Base-by-base conservation (phyloP, 192 early-diverging fungal genomes). In the Gonapodya sp. region DNA sequence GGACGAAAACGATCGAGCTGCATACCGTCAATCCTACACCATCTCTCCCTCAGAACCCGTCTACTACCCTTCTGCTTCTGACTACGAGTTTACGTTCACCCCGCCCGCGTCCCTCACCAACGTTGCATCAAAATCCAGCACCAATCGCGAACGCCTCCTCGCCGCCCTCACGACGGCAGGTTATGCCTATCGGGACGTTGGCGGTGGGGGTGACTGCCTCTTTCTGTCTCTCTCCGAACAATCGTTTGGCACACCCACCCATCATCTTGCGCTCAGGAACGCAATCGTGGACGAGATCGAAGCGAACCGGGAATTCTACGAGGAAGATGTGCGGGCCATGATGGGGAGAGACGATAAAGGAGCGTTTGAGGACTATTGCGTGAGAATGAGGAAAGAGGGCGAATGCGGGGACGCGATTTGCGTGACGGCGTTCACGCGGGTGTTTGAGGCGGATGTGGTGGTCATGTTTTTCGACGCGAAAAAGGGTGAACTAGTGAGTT, bases 351-450 rank as follows among this genome's bases (percentile, higher is more conserved):
- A 18, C 8, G 75, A 77, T 14, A 33, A 77, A 16, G 75, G 2
- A 33, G 75, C 75, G 34, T 77, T 77, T 33, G 75, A 77, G 30
- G 75, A 18, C 8, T 77, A 77, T 34, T 18, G 18, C 34, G 75
- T 33, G 2, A 2, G 34, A 31, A 77, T 77, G 75, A 33, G 8
- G 75, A 18, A 33, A 8, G 18, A 18, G 75, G 75, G 75, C 75
- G 75, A 77, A 33, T 77, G 34, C 75, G 75, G 75, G 18, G 75
- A 77, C 31, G 75, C 75, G 34, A 31, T 77, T 33, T 77, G 75
- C 75, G 30, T 77, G 30, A 33, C 75, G 18, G 75, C 75, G 18
- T 77, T 77, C 31, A 33, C 75, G 30, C 16, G 75, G 75, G 31
- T 2, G 18, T 2, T 16, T 2, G 75, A 31, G 18, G 18, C 8